A percentile compares a stretch with the other conserved stretches of the same genome.
Conservation (phyloP, 495 filamentous ascomycete genomes). For the Durotheca rogersii region DNA sequence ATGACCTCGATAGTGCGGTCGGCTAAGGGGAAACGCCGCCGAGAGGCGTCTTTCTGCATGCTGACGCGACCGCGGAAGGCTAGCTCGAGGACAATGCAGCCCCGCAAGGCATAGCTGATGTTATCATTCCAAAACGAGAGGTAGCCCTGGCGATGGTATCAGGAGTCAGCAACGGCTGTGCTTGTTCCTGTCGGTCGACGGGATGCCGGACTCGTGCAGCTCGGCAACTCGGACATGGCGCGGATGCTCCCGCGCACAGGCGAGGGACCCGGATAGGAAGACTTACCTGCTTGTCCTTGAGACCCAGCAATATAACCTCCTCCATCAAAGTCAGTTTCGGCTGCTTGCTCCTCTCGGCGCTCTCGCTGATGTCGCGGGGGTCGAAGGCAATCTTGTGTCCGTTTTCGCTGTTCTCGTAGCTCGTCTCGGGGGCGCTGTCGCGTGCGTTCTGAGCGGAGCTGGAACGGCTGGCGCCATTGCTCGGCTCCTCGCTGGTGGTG, state of each 20-base stretch:
- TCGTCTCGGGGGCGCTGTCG: constrained; percentile 74
- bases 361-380: constrained; percentile 95
- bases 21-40: constrained; percentile 86
- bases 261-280: no score
- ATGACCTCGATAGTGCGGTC: constrained; percentile 95
- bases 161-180: no score
- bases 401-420: constrained; percentile 90
- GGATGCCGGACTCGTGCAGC: no score
- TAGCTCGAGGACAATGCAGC: constrained; percentile 96
- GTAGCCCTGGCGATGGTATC: no score
- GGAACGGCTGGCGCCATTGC: constrained; percentile 39
- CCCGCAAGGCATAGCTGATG: constrained; percentile 94
- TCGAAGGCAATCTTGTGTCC: constrained; percentile 99
- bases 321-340: constrained; percentile 98
- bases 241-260: no score
- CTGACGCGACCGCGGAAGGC: constrained; percentile 94
- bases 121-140: constrained; percentile 99
- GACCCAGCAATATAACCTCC: constrained; percentile 87
- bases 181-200: no score
- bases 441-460: constrained; percentile 45
- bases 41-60: constrained; percentile 96
- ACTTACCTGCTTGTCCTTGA: constrained; percentile 97
- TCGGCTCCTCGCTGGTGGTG: constrained; percentile 30
- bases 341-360: constrained; percentile 92
- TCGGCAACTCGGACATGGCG: no score